Evolutionary conservation across 139 green algal species (phyloP).

Genomic region (Auxenochlorella protothecoides): DNA sequence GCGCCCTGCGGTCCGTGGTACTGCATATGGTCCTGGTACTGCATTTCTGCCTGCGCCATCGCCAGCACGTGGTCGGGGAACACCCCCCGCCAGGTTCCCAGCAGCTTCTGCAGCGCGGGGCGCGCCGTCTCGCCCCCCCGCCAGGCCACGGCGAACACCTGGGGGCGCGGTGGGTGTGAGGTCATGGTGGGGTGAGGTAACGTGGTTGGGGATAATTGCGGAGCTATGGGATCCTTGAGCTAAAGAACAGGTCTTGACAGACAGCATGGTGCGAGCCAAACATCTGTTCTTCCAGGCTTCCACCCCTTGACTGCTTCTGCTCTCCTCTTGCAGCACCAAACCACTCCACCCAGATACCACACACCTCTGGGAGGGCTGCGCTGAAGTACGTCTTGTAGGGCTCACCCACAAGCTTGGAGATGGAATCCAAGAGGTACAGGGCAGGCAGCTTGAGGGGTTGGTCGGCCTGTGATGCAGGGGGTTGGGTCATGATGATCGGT

Average conservation of each 20-base stretch:
- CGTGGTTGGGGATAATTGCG: too few species aligned
- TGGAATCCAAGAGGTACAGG: slow-evolving; percentile 71
- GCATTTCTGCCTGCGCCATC: too few species aligned
- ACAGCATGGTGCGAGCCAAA: too few species aligned
- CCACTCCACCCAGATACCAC: background rate
- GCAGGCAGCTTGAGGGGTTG: slow-evolving; percentile 45
- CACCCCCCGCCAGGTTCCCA: slow-evolving; percentile 43
- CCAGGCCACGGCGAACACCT: slow-evolving; percentile 45
- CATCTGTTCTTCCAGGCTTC: too few species aligned
- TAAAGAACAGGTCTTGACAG: too few species aligned
- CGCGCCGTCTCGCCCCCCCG: slow-evolving; percentile 20
- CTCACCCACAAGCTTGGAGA: slow-evolving; percentile 59
- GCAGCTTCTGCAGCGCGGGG: slow-evolving; percentile 34
- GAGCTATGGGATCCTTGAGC: too few species aligned
- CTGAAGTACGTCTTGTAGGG: slow-evolving; percentile 47
- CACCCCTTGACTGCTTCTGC: too few species aligned
- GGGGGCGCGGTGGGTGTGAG: background rate
- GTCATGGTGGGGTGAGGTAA: background rate
- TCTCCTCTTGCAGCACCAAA: too few species aligned
- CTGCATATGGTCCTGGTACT: too few species aligned
- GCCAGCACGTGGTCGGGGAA: slow-evolving; percentile 31
- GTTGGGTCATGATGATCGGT: too few species aligned
- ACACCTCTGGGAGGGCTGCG: slow-evolving; percentile 27
- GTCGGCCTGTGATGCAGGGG: slow-evolving; percentile 3
- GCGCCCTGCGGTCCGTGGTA: too few species aligned